Conservation (phyloP, 2,329 filamentous ascomycete species). For the Calonectria henricotiae region DNA sequence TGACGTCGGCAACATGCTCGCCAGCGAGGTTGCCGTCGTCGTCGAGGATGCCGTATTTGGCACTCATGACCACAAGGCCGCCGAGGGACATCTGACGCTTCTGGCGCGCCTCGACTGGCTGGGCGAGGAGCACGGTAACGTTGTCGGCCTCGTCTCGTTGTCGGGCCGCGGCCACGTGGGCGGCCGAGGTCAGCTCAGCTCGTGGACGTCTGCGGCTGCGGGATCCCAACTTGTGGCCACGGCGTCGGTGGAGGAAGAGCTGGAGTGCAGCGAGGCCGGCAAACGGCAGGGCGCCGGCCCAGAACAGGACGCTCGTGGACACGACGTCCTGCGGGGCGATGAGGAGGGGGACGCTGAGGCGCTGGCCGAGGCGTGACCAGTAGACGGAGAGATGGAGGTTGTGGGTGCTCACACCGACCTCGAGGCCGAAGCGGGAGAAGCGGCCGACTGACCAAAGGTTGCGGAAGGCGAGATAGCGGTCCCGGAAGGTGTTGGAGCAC, state of each 20-base stretch:
- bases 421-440: slow-evolving; percentile 63
- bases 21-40: slow-evolving; percentile 54
- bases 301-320: slow-evolving; percentile 57
- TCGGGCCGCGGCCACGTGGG: slow-evolving; percentile 53
- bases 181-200: slow-evolving; percentile 28
- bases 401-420: slow-evolving; percentile 61
- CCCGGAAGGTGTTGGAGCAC: slow-evolving; percentile 57
- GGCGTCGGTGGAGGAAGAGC: slow-evolving; percentile 49
- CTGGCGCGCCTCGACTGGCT: slow-evolving; percentile 60
- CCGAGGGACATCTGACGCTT: slow-evolving; percentile 55
- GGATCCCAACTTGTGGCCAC: slow-evolving; percentile 23
- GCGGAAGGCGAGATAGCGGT: slow-evolving; percentile 63
- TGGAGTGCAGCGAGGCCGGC: slow-evolving; percentile 60
- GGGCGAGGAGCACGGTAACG: slow-evolving; percentile 62
- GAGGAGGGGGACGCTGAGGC: slow-evolving; percentile 63
- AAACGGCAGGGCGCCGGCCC: slow-evolving; percentile 60
- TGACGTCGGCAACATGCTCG: slow-evolving; percentile 68
- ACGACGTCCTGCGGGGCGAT: slow-evolving; percentile 55
- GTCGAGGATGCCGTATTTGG: slow-evolving; percentile 64
- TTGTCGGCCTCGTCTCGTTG: slow-evolving; percentile 65
- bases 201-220: slow-evolving; percentile 33
- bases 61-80: slow-evolving; percentile 66
- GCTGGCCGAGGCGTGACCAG: slow-evolving; percentile 65
- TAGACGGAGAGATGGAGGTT: slow-evolving; percentile 65
- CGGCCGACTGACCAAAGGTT: slow-evolving; percentile 62